These are phyloP conservation scores for Ogataea pilisensis DNA, from an alignment of 805 yeast genomes.

Conservation along the genomic window DNA sequence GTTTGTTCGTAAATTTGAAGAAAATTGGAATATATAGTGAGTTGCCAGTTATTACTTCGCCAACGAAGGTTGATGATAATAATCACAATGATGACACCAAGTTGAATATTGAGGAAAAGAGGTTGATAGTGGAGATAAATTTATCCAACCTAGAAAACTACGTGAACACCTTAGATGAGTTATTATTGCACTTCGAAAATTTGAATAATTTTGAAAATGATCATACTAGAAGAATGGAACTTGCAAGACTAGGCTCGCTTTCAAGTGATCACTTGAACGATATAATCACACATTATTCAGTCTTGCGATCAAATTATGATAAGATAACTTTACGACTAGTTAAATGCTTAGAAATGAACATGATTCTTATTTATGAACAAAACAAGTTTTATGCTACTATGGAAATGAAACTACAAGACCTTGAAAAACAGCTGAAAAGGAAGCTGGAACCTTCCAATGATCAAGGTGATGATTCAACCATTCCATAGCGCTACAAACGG, in stretches of 20 bases:
- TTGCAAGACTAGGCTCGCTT: constrained; percentile 6
- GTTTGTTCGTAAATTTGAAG: constrained; percentile 5
- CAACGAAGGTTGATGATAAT: background rate
- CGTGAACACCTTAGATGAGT: constrained; percentile 10
- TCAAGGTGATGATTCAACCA: background rate
- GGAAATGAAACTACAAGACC: constrained; percentile 5
- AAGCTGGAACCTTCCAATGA: background rate
- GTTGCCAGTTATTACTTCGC: background rate
- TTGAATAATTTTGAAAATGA: constrained; percentile 10
- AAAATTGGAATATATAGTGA: constrained; percentile 2
- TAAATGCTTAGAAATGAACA: constrained; percentile 13
- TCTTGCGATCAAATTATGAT: constrained; percentile 8
- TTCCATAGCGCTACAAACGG: background rate
- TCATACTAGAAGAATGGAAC: constrained; percentile 5
- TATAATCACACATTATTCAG: constrained; percentile 9
- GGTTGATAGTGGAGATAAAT: constrained; percentile 11
- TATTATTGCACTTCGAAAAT: constrained; percentile 5
- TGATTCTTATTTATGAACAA: constrained; percentile 18
- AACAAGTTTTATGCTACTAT: constrained; percentile 9
- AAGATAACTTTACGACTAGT: constrained; percentile 14
- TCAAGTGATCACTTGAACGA: background rate
- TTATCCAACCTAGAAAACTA: constrained; percentile 6
- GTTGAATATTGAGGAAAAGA: constrained; percentile 9
- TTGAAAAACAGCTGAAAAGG: background rate
- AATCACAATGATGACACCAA: background rate